Percentiles rank a stretch among this genome's conserved stretches.
These are phyloP conservation scores for Penicillium turbatum DNA, from an alignment of 495 filamentous ascomycete genomes.

Conservation along the genomic window DNA sequence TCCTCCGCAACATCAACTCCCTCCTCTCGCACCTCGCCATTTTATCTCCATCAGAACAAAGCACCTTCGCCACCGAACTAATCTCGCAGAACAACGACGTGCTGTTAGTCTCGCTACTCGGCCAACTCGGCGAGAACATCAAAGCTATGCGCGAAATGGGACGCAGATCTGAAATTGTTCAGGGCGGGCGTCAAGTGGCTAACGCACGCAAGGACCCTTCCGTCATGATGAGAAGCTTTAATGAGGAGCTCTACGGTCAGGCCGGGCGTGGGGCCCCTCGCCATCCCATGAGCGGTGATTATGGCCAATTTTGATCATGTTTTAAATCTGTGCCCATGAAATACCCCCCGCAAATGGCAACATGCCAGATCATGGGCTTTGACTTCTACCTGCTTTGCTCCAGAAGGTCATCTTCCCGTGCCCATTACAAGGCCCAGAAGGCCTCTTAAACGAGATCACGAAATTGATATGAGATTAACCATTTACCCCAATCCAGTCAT, in stretches of 20 bases:
- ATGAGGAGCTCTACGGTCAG: conserved; percentile 26
- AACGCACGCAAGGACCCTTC: conserved; percentile 26
- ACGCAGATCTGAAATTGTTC: conserved; percentile 65
- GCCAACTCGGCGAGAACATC: conserved; percentile 61
- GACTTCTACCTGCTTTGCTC: neutral
- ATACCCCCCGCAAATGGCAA: neutral
- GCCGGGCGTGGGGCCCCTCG: conserved; percentile 1
- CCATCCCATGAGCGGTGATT: conserved; percentile 9
- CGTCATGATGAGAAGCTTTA: conserved; percentile 20
- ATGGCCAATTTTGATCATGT: neutral
- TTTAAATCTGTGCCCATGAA: neutral
- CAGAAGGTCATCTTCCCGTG: neutral
- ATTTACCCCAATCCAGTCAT: conserved; percentile 1
- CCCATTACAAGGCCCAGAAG: neutral
- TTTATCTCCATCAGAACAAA: conserved; percentile 47
- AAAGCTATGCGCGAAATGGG: conserved; percentile 64
- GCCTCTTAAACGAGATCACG: conserved; percentile 17
- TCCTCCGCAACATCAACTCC: conserved; percentile 55
- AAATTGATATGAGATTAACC: conserved; percentile 7
- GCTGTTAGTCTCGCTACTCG: conserved; percentile 64
- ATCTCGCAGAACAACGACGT: conserved; percentile 77
- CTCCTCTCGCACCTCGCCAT: conserved; percentile 53
- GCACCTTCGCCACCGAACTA: conserved; percentile 56
- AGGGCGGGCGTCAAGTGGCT: conserved; percentile 38
- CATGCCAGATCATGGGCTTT: neutral